phyloP scores from a whole-genome alignment of 2,329 filamentous ascomycete genomes.

The Pseudogymnoascus sp. region DNA sequence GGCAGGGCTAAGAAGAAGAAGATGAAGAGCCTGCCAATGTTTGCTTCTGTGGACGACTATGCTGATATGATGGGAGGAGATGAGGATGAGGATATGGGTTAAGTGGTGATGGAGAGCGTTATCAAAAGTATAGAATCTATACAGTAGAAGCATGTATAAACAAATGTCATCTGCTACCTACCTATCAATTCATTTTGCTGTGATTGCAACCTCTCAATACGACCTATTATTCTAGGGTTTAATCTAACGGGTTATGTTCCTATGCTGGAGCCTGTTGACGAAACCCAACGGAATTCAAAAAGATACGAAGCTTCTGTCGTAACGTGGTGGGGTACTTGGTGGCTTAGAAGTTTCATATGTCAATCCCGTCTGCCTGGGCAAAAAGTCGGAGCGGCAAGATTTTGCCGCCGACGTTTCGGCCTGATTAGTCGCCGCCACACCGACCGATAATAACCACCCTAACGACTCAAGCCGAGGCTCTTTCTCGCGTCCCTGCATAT shows the following conservation, averaged over 20 bases:
- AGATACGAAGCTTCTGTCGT: not conserved
- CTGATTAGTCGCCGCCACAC: conserved; percentile 1
- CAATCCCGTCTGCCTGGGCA: not conserved
- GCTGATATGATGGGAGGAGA: conserved; percentile 74
- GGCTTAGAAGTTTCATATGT: not conserved
- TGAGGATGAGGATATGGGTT: conserved; percentile 39
- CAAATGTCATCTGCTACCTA: conserved; percentile 12
- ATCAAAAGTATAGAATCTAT: not conserved
- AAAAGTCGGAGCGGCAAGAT: not conserved
- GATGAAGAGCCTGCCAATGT: conserved; percentile 82
- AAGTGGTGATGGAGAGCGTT: not conserved
- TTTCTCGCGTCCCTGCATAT: not conserved
- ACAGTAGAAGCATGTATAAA: conserved; percentile 9
- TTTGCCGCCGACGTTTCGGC: not conserved
- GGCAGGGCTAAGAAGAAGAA: conserved; percentile 65
- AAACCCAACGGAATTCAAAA: not conserved
- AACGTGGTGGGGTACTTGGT: not conserved
- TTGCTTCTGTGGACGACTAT: conserved; percentile 91
- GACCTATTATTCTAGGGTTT: too few species aligned
- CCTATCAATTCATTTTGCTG: not conserved
- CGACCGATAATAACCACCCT: not conserved
- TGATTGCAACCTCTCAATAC: not conserved
- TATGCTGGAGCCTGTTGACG: not conserved
- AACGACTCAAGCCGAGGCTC: not conserved
- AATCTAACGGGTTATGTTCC: not conserved